Evolutionary conservation across 2,329 filamentous ascomycete species (phyloP), one percentile per base, ranked within the genome.

Genomic region (Calonectria hongkongensis): DNA sequence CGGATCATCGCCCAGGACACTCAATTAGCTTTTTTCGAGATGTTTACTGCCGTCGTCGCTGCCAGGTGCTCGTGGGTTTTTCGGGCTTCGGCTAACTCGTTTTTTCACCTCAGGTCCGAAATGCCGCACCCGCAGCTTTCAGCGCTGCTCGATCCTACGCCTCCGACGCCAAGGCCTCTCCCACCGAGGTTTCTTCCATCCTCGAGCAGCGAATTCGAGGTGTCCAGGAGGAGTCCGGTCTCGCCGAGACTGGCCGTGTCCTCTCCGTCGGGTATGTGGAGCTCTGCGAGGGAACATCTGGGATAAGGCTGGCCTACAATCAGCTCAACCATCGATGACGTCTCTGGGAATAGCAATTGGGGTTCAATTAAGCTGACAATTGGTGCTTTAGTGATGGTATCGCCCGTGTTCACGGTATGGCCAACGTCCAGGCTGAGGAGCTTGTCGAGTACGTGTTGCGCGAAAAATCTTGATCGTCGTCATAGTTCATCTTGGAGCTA

Each of bases 371-470:
- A 71, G 73, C 84, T 86, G 75, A 85, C 80, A 43, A 13, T 73
- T 73, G 68, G 73, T 87, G 83, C 56, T 73, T 73, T 73, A 98
- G 97, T 97, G 97, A 99, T 91, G 97, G 97, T 98, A 99, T 99
- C 86, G 97, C 97, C 87, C 96, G 97, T 96, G 96, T 99, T 82
- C 96, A 99, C 89, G 97, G 97, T 86, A 96, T 99, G 95, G 95
- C 92, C 94, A 99, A 99, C 88, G 97, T 99, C 89, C 97, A 99
- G 92, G 96, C 97, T 83, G 97, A 99, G 90, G 97, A 99, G 92
- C 94, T 99, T 87, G 97, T 99, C 86, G 97, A 99, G 96, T 98
- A 95, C 84, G 95, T 94, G 76, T 73, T 79, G 67, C 73, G 56
- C 70, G 70, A 71, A 71, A 71, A 66, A 41, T 58, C 70, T 18